phyloP scores from a whole-genome alignment of 495 filamentous ascomycete genomes.

The Talaromyces proteolyticus region DNA sequence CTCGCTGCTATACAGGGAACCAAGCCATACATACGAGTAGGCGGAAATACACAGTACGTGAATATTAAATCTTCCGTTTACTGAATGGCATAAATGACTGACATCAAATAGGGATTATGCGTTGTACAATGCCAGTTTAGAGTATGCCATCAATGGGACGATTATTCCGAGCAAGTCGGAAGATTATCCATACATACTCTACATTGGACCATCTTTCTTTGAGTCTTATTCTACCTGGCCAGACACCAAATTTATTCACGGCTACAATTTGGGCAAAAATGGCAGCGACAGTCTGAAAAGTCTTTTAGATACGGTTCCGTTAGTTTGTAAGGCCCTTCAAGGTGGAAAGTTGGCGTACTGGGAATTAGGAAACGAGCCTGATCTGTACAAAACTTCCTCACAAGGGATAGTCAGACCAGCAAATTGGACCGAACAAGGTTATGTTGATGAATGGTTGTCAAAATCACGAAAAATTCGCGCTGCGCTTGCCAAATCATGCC shows the following conservation, averaged over 20 bases:
- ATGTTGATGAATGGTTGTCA: constrained; percentile 57
- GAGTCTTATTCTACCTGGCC: constrained; percentile 60
- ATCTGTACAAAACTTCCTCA: constrained; percentile 50
- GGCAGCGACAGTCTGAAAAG: constrained; percentile 43
- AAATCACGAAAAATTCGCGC: constrained; percentile 10
- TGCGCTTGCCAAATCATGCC: constrained; percentile 26
- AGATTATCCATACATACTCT: constrained; percentile 58
- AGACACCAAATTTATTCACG: constrained; percentile 51
- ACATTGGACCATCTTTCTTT: constrained; percentile 58
- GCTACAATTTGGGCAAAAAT: constrained; percentile 59
- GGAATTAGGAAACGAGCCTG: constrained; percentile 66
- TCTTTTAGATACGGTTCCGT: constrained; percentile 46
- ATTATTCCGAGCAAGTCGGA: constrained; percentile 38
- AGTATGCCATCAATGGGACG: constrained; percentile 48
- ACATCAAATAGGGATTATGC: constrained; percentile 45
- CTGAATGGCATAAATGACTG: background rate
- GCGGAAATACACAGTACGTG: constrained; percentile 19
- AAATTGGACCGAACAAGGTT: constrained; percentile 50
- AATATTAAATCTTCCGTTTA: background rate
- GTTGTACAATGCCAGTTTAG: constrained; percentile 50
- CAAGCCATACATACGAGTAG: constrained; percentile 13
- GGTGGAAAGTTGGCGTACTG: constrained; percentile 46
- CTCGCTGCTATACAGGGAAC: constrained; percentile 11
- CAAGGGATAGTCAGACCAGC: constrained; percentile 47
- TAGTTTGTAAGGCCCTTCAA: constrained; percentile 54